These are phyloP conservation scores for Pichia pseudocactophila DNA, from an alignment of 805 yeast species.

Conservation along the genomic window DNA sequence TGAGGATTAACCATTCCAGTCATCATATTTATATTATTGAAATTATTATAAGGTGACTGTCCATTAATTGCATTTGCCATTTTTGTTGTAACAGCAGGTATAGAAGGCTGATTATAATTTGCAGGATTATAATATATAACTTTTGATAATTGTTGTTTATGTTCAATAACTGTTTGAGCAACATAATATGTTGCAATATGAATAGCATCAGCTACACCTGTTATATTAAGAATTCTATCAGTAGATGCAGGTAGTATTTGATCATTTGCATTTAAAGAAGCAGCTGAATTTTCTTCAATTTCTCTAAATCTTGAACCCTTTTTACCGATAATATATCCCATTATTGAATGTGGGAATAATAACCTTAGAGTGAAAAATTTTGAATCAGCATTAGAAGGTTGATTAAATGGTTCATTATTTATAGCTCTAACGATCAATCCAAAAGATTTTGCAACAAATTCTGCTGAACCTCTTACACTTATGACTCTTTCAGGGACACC, in stretches of 20 bases:
- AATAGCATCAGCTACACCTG: constrained; percentile 80
- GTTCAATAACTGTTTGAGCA: constrained; percentile 57
- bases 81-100: constrained; percentile 6
- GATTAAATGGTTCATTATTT: constrained; percentile 56
- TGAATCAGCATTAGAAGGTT: constrained; percentile 48
- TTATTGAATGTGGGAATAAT: constrained; percentile 67
- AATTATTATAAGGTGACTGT: constrained; percentile 1
- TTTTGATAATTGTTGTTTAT: constrained; percentile 49
- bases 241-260: constrained; percentile 66
- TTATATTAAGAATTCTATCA: constrained; percentile 60
- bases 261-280: constrained; percentile 65
- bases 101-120: constrained; percentile 23
- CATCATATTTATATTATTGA: background rate
- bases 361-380: constrained; percentile 48
- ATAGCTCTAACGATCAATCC: constrained; percentile 64
- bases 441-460: constrained; percentile 72
- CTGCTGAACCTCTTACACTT: constrained; percentile 65
- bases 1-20: background rate
- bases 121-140: constrained; percentile 53
- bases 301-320: constrained; percentile 67
- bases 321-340: constrained; percentile 77
- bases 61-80: background rate
- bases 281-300: constrained; percentile 76
- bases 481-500: constrained; percentile 70
- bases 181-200: constrained; percentile 75